Evolutionary conservation across 345 rosid species (phyloP).

Genomic region (Aquilaria sinensis): DNA sequence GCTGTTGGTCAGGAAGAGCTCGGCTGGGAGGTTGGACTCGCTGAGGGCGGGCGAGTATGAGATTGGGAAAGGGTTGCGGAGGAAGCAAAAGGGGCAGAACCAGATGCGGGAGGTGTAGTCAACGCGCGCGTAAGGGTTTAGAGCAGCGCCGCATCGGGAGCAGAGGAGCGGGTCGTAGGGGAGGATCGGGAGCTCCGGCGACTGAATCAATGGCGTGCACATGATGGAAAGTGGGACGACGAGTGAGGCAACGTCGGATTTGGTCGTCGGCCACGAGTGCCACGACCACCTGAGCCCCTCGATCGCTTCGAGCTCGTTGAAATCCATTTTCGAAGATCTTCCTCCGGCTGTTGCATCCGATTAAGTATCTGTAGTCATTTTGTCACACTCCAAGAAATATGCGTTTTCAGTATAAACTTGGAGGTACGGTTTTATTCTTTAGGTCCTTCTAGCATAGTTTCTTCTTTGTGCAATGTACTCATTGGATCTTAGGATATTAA

Average conservation of each 20-base stretch:
- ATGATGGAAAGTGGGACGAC: constrained; percentile 71
- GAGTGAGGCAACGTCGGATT: constrained; percentile 55
- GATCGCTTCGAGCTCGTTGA: constrained; percentile 78
- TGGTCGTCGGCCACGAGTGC: constrained; percentile 94
- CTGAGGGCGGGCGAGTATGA: constrained; percentile 62
- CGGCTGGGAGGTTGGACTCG: constrained; percentile 88
- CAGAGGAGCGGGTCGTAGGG: constrained; percentile 80
- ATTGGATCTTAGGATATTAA: too few species aligned
- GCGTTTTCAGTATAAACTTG: too few species aligned
- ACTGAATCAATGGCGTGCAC: constrained; percentile 75
- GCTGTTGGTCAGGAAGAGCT: constrained; percentile 92
- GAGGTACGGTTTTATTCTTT: too few species aligned
- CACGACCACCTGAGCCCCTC: constrained; percentile 95
- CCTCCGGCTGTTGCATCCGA: too few species aligned
- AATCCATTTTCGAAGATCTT: constrained; percentile 50
- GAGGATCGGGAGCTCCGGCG: constrained; percentile 82
- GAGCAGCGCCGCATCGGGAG: constrained; percentile 57
- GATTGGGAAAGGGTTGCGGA: constrained; percentile 58
- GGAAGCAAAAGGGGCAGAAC: constrained; percentile 80
- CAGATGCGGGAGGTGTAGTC: constrained; percentile 88
- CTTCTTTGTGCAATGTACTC: too few species aligned
- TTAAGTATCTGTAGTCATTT: too few species aligned
- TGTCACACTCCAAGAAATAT: too few species aligned
- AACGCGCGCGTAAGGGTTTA: constrained; percentile 90
- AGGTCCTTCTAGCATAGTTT: too few species aligned